phyloP scores from a whole-genome alignment of 1,139 yeast genomes.

The Ogataea hybrid region DNA sequence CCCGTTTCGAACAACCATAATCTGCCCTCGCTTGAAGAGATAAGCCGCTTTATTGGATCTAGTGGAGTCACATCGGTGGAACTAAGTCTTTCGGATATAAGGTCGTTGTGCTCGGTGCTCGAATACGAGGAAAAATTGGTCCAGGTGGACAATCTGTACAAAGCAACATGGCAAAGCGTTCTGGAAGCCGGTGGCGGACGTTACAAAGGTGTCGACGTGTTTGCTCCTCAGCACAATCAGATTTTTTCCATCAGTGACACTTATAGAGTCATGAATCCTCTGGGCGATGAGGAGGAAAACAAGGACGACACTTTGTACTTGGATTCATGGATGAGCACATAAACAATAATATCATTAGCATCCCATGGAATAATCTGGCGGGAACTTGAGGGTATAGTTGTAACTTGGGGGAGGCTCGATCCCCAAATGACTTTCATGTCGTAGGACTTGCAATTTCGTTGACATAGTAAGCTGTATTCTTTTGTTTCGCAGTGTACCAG shows the following conservation, averaged over 20 bases:
- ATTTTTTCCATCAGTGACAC: conserved; percentile 30
- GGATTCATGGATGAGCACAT: conserved; percentile 29
- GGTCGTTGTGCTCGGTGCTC: conserved; percentile 83
- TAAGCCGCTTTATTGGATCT: conserved; percentile 70
- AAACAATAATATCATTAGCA: conserved; percentile 3
- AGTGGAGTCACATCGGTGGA: conserved; percentile 83
- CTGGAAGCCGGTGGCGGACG: conserved; percentile 59
- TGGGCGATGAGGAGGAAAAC: conserved; percentile 12
- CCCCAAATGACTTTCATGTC: conserved; percentile 22
- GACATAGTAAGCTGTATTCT: conserved; percentile 27
- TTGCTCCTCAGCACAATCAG: conserved; percentile 26
- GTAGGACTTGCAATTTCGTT: conserved; percentile 18
- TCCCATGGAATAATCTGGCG: conserved; percentile 20
- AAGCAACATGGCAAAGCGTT: conserved; percentile 56
- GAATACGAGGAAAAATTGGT: conserved; percentile 86
- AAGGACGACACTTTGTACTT: conserved; percentile 19
- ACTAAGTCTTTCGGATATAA: conserved; percentile 67
- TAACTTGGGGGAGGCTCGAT: conserved; percentile 20
- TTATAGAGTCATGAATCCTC: conserved; percentile 28
- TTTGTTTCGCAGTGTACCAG: background rate
- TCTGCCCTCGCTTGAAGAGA: conserved; percentile 68
- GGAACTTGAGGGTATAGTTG: conserved; percentile 12
- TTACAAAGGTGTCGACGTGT: conserved; percentile 27
- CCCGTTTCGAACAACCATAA: conserved; percentile 41
- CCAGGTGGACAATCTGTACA: conserved; percentile 42